A percentile compares a stretch with the other conserved stretches of the same genome.
Conservation (phyloP, 345 rosid species). For the Euphorbia tirucalli region DNA sequence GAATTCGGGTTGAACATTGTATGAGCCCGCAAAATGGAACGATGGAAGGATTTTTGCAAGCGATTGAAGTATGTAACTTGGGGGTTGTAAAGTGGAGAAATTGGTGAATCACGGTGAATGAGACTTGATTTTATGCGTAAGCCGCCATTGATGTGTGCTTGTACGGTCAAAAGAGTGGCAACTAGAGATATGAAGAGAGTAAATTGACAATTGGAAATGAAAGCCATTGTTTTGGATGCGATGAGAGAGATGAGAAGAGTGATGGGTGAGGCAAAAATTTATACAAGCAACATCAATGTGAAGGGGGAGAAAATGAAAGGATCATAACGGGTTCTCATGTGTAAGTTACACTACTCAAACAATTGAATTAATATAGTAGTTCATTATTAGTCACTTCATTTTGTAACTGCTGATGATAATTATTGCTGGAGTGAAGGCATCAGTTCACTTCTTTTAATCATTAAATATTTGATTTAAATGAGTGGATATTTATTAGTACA, state of each 20-base stretch:
- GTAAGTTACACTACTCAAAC: too few species aligned
- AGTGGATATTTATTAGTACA: too few species aligned
- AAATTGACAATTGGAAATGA: background rate
- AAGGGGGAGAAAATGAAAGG: background rate
- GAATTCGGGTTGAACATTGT: conserved; percentile 20
- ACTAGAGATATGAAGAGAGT: background rate
- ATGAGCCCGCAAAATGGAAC: conserved; percentile 48
- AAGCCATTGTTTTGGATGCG: background rate
- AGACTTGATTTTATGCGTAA: conserved; percentile 32
- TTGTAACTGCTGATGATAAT: background rate
- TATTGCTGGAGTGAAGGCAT: too few species aligned
- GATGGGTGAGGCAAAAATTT: conserved; percentile 7
- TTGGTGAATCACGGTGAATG: conserved; percentile 57
- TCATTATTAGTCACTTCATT: background rate
- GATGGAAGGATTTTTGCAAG: conserved; percentile 35
- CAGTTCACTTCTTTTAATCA: too few species aligned
- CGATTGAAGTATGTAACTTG: conserved; percentile 31
- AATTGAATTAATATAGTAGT: too few species aligned
- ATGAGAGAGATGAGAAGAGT: background rate
- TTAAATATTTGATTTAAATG: too few species aligned
- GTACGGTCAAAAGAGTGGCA: background rate
- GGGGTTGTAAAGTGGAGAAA: conserved; percentile 49
- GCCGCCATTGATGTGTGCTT: conserved; percentile 3
- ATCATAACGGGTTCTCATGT: background rate
- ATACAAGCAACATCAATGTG: background rate